Base-by-base conservation (phyloP, 305 asterid genomes). In the Fraxinus latifolia region DNA sequence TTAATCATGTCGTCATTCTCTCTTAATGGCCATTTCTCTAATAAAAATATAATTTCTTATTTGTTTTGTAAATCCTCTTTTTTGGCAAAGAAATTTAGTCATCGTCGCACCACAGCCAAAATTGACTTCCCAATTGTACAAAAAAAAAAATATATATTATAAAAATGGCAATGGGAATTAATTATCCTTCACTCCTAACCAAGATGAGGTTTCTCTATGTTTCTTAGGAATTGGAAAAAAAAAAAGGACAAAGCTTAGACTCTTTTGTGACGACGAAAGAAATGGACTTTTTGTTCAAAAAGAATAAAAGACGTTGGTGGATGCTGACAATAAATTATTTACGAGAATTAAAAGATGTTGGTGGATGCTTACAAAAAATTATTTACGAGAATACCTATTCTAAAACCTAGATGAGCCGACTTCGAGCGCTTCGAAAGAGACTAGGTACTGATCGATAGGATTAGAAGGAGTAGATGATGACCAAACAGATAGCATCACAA, bases 141-240 rank as follows among this genome's bases (percentile, higher is more conserved):
- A n/a, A n/a, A 14, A 53, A 74, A 1, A 27, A 62, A 17, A 42
- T 2, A 27, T 27, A 42, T 39, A 31, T 11, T 84, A 71, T 70
- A 9, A 77, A 71, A 77, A 55, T 77, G 34, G 82, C 31, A 74
- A 78, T 27, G 50, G 67, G 15, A 2, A 58, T 50, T 50, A 50
- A 4, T 58, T 44, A 44, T n/a, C 23, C 62, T 50, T 50, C 23
- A 50, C 62, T 50, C 62, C 72, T 7, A 23, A 21, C 71, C 71
- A 78, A 17, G 19, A 33, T 77, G 79, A 23, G 74, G 74, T 79
- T 82, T 53, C 55, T 79, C 77, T 75, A 76, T 50, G 60, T 50
- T 50, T 50, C 23, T 50, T 50, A 4, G 7, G 60, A 14, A 47
- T 47, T 47, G 17, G 17, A 5, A 34, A 34, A 7, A 14, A 11